phyloP scores from a whole-genome alignment of 1,139 yeast species.

The Pichia terricola region DNA sequence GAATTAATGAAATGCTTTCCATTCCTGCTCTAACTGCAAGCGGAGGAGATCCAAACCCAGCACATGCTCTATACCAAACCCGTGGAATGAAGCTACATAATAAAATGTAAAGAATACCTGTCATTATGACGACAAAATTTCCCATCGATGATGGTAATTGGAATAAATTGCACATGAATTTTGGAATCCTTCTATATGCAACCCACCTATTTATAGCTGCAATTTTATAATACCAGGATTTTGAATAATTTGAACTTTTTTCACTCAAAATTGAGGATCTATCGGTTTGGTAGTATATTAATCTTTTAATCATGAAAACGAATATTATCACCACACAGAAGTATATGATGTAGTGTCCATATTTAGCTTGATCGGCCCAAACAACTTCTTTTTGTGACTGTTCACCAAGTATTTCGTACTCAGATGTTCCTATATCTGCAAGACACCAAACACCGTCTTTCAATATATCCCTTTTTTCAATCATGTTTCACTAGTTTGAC shows the following conservation, averaged over 20 bases:
- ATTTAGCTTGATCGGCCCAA: conserved; percentile 33
- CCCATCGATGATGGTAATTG: conserved; percentile 49
- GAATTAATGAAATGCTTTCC: conserved; percentile 44
- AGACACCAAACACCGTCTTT: conserved; percentile 39
- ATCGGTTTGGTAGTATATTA: conserved; percentile 31
- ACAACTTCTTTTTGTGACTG: conserved; percentile 32
- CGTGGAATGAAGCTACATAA: conserved; percentile 42
- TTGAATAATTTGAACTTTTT: conserved; percentile 8
- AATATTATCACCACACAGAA: conserved; percentile 33
- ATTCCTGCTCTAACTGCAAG: conserved; percentile 45
- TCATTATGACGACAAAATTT: conserved; percentile 31
- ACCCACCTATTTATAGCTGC: conserved; percentile 36
- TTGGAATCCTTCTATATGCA: conserved; percentile 42
- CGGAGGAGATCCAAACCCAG: conserved; percentile 61
- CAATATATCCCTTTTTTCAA: conserved; percentile 4
- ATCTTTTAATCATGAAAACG: conserved; percentile 32
- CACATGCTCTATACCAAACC: conserved; percentile 46
- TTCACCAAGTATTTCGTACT: conserved; percentile 22
- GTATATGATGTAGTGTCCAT: conserved; percentile 39
- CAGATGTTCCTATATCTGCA: conserved; percentile 28
- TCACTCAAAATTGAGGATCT: conserved; percentile 19
- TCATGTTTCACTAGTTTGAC: background rate
- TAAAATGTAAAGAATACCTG: conserved; percentile 36
- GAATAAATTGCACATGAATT: conserved; percentile 26
- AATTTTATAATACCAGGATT: conserved; percentile 15